phyloP scores from a whole-genome alignment of 2,329 filamentous ascomycete species.

The Hysterium pulicare region DNA sequence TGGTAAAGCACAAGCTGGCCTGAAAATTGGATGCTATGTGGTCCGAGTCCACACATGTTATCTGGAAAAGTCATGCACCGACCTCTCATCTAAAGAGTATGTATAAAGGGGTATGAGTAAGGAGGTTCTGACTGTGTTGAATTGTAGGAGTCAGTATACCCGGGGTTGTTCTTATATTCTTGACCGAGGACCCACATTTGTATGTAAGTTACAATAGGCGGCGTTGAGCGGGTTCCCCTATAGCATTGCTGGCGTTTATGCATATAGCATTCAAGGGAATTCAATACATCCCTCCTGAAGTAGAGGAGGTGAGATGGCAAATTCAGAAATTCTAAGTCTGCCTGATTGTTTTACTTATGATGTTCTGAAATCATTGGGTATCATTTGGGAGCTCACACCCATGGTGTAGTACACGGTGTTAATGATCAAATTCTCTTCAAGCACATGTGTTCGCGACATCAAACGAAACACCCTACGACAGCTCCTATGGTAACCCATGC shows the following conservation, averaged over 20 bases:
- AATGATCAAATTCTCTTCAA: background rate
- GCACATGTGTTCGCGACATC: background rate
- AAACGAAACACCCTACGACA: too few relatives aligned
- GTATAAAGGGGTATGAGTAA: background rate
- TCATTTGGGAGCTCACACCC: background rate
- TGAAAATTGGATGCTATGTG: background rate
- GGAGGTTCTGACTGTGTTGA: background rate
- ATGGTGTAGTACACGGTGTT: background rate
- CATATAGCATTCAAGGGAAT: background rate
- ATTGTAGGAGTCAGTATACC: background rate
- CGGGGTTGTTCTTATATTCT: background rate
- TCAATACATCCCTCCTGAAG: background rate
- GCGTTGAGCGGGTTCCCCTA: background rate
- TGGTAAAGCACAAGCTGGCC: constrained; percentile 18
- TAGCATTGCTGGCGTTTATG: background rate
- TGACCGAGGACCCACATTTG: too few relatives aligned
- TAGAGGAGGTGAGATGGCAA: background rate
- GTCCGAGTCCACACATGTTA: background rate
- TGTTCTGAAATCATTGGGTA: background rate
- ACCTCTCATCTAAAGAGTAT: background rate
- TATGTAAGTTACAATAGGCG: background rate
- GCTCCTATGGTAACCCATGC: too few relatives aligned
- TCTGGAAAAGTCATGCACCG: background rate
- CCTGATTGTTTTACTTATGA: background rate
- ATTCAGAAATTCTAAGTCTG: background rate